Evolutionary conservation across 225 moss, liverwort and hornwort species (phyloP), one percentile per base, ranked within the genome.

Genomic region (Bryum argenteum): DNA sequence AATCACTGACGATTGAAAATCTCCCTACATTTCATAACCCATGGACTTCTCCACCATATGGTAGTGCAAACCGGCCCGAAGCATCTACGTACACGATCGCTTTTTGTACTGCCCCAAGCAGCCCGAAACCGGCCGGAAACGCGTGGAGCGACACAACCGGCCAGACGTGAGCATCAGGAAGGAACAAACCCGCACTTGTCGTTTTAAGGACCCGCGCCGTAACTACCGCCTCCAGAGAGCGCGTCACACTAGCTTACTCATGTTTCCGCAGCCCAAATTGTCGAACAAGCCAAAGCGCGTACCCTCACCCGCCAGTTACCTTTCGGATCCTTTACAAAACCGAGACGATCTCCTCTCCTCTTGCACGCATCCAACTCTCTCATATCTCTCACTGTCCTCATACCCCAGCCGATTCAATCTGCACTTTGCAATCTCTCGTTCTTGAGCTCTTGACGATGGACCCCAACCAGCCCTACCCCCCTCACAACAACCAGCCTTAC

Each of bases 381-480:
- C n/a, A n/a, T n/a, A n/a, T n/a, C n/a, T n/a, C n/a, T 42, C 42
- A 10, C 12, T 12, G 44, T 44, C 42, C 1, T 13, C 45, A 4
- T 45, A 47, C 5, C 10, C 47, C 16, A 14, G 6, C 1, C 47
- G 47, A 14, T 47, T 16, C 47, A 10, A 13, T 44, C 13, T 11
- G 11, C 11, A 11, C 47, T 47, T 47, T 47, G n/a, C 47, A 47
- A 47, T 3, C 47, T 47, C 15, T 14, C 5, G 47, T 47, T 47
- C 13, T 13, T 45, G 45, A 33, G 33, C 33, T 33, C 5, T 0
- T 33, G 33, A 52, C 44, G 72, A 83, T 83, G 83, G 79, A 83
- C 69, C 76, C 75, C 11, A 72, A 75, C 63, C 74, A 75, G 62
- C 52, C 75, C 0, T 82, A 82, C 71, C 82, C 82, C 1, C 78